These are phyloP conservation scores for Cyberlindnera maclurae DNA, from an alignment of 805 yeast species.

Conservation along the genomic window DNA sequence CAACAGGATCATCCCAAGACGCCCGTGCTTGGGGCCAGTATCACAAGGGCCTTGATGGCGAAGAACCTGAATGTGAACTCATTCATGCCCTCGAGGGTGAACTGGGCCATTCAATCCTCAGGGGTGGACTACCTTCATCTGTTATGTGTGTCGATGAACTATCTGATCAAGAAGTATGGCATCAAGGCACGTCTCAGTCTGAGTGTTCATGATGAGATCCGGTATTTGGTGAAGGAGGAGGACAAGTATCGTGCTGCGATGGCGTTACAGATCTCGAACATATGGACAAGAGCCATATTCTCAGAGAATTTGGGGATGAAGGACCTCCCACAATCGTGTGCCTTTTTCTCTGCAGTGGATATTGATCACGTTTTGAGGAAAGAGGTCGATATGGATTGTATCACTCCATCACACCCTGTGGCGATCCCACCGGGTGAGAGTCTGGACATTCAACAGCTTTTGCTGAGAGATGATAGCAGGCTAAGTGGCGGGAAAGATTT, in stretches of 20 bases:
- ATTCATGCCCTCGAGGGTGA: constrained; percentile 83
- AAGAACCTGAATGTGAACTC: constrained; percentile 56
- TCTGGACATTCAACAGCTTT: constrained; percentile 47
- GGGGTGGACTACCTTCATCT: constrained; percentile 95
- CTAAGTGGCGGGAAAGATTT: constrained; percentile 12
- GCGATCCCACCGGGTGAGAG: constrained; percentile 78
- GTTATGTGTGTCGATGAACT: constrained; percentile 80
- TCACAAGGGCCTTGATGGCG: constrained; percentile 73
- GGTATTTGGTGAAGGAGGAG: constrained; percentile 68
- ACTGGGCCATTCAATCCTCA: constrained; percentile 97
- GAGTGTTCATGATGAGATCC: constrained; percentile 92
- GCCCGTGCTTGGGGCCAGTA: constrained; percentile 89
- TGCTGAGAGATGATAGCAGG: constrained; percentile 31
- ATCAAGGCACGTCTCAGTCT: constrained; percentile 73
- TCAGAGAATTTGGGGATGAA: constrained; percentile 85
- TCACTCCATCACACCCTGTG: constrained; percentile 77
- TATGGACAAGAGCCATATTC: constrained; percentile 96
- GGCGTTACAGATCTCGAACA: constrained; percentile 79
- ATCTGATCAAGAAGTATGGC: constrained; percentile 53
- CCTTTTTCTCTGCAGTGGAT: constrained; percentile 92
- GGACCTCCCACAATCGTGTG: constrained; percentile 90
- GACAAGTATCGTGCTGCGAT: constrained; percentile 74
- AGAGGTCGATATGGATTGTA: constrained; percentile 86
- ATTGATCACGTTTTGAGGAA: constrained; percentile 83
- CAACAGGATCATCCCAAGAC: constrained; percentile 74